Conservation (phyloP, 192 early-diverging fungal species). For the Gamsiella multidivaricata region DNA sequence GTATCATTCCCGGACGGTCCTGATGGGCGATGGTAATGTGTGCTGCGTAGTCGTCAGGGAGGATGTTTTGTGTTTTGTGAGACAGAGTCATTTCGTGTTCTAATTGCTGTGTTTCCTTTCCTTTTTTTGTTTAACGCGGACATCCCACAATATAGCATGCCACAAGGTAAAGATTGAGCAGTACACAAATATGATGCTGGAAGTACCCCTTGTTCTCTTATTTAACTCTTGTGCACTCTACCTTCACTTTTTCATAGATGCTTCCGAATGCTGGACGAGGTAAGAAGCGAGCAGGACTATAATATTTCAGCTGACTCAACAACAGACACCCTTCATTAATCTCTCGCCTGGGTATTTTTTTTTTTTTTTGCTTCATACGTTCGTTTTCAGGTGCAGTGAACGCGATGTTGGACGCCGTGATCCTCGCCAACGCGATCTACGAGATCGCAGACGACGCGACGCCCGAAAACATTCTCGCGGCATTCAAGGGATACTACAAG, state of each 20-base stretch:
- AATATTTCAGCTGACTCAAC: too few species aligned
- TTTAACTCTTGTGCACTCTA: too few species aligned
- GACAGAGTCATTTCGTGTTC: neutral
- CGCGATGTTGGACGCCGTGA: conserved; percentile 18
- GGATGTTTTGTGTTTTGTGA: neutral
- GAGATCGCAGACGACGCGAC: conserved; percentile 9
- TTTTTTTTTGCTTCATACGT: neutral
- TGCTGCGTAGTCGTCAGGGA: neutral
- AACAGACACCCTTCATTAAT: neutral
- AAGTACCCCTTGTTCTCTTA: neutral
- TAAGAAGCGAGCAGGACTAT: neutral
- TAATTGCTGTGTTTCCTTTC: too few species aligned
- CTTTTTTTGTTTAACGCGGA: too few species aligned
- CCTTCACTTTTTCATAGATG: conserved; percentile 3
- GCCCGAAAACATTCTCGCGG: conserved; percentile 4
- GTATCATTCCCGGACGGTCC: conserved; percentile 10
- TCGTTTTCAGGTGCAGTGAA: neutral
- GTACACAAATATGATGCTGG: neutral
- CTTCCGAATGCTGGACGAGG: conserved; percentile 18
- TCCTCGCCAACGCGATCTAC: conserved; percentile 24
- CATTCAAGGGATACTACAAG: conserved; percentile 20
- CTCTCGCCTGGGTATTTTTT: neutral
- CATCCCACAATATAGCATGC: neutral
- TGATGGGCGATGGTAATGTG: conserved; percentile 16
- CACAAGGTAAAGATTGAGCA: conserved; percentile 9